Evolutionary conservation across 2,329 filamentous ascomycete genomes (phyloP).

Genomic region (Herpotrichia juniperi): DNA sequence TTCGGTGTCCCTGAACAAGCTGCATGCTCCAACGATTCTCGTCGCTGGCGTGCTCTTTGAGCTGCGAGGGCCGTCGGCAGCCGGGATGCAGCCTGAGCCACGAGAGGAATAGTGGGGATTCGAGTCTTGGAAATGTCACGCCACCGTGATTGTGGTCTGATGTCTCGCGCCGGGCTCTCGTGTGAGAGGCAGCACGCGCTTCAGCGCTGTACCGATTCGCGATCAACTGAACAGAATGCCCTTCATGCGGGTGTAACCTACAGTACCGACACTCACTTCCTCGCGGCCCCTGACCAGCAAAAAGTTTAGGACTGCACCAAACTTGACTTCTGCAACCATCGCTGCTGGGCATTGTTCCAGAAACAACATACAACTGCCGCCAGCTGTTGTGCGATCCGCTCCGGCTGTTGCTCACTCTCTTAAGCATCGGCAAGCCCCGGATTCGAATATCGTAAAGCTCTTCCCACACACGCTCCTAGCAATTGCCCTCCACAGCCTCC

Average conservation of each 20-base stretch:
- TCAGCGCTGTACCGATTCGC: constrained; percentile 22
- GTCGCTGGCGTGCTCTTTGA: not conserved
- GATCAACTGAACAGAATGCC: constrained; percentile 14
- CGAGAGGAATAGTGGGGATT: not conserved
- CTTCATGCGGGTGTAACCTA: not conserved
- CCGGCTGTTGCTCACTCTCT: constrained; percentile 23
- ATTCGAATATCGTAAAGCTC: not conserved
- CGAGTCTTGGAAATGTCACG: constrained; percentile 32
- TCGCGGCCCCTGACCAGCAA: not conserved
- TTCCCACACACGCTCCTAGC: not conserved
- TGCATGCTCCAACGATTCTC: too few relatives aligned
- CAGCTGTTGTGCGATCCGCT: constrained; percentile 15
- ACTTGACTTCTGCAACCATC: not conserved
- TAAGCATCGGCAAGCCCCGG: constrained; percentile 23
- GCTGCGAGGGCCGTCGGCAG: not conserved
- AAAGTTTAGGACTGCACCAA: constrained; percentile 6
- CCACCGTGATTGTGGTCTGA: constrained; percentile 43
- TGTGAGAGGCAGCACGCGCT: constrained; percentile 12
- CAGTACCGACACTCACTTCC: not conserved
- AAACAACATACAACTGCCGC: constrained; percentile 19
- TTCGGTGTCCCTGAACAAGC: not conserved
- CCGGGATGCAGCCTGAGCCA: not conserved
- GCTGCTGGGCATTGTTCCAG: not conserved
- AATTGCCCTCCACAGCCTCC: not conserved
- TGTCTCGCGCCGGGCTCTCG: constrained; percentile 7